Base-by-base conservation (phyloP, 129 eudicot genomes). In the Chrysanthemum lavandulifolium region DNA sequence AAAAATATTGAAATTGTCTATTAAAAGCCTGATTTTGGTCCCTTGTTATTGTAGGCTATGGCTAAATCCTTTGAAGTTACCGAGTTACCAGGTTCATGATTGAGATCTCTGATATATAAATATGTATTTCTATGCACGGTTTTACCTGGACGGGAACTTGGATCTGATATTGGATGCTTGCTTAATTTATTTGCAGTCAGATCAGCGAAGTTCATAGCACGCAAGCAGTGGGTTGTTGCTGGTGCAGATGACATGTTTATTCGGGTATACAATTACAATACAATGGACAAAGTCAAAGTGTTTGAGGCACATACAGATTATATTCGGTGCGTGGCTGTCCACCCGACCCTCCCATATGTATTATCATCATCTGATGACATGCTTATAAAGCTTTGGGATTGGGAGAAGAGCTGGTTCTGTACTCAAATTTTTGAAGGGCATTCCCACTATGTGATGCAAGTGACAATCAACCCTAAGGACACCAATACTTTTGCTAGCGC, bases 371-470 rank as follows among this genome's bases (percentile, higher is more conserved):
- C 99, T 69, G 99, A 94, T 82, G 99, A 94, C 86, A 88, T 90
- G 96, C 96, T 88, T 69, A 90, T 94, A 74, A 94, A 90, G 91
- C 97, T 94, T 23, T 94, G 99, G 99, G 97, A 94, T 72, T 94
- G 99, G 99, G 99, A 94, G 63, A 94, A 90, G 72, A 93, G 86
- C 21, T 94, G 97, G 97, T 49, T 71, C 43, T 94, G 99, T 72
- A 88, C 92, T 77, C 99, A 94, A 84, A 88, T 90, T 21, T 94
- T 94, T 68, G 99, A 94, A 80, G 99, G 97, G 27, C 99, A 94
- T 79, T 90, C 99, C 54, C 99, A 94, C 75, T 94, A 94, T 81
- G 97, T 94, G 71, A 94, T 94, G 99, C 97, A 94, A 88, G 99
- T 94, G 68, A 90, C 96, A 18, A 90, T 94, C 79, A 90, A 94